phyloP scores from a whole-genome alignment of 225 moss, liverwort and hornwort species.

The Neckera pumila region DNA sequence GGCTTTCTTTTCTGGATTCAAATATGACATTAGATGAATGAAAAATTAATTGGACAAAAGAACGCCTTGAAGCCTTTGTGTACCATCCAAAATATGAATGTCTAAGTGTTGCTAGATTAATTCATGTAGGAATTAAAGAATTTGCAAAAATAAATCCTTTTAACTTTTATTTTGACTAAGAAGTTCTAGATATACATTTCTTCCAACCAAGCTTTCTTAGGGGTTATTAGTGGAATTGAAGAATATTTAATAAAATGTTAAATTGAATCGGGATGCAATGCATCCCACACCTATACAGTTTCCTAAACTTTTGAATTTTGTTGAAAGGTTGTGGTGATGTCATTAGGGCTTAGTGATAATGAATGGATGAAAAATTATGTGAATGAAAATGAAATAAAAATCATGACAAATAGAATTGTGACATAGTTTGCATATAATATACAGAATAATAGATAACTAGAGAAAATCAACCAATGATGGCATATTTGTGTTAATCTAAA shows the following conservation, averaged over 20 bases:
- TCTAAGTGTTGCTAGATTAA: no score
- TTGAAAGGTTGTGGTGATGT: neutral
- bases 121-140: neutral
- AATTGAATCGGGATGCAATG: rapidly evolving
- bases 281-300: rapidly evolving
- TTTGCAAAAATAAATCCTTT: neutral
- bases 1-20: no score
- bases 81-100: no score
- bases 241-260: neutral
- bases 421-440: neutral
- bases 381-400: neutral
- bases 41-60: no score
- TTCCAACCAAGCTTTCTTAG: neutral
- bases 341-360: no score
- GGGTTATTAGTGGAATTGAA: neutral
- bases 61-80: no score
- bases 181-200: neutral
- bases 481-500: rapidly evolving
- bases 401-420: neutral
- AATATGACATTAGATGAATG: no score
- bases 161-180: neutral
- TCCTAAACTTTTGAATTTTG: neutral
- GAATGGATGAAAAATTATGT: neutral
- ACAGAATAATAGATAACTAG: no score
- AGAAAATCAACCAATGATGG: neutral